Percentiles rank a stretch among this genome's conserved stretches.
Evolutionary conservation across 768 basidiomycete species (phyloP).

Genomic region (Cyclocybe cylindracea): DNA sequence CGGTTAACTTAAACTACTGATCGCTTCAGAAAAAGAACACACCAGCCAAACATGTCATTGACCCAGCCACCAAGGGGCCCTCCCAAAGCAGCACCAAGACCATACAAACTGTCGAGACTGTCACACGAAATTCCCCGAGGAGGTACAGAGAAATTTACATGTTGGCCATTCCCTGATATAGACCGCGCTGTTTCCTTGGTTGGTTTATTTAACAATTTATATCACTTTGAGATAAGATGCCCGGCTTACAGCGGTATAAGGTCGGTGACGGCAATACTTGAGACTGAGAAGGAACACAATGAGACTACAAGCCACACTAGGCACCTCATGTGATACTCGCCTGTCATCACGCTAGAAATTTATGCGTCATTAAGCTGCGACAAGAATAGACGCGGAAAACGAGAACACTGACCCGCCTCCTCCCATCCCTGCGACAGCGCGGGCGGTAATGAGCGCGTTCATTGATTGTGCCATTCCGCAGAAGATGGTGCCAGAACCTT

Average conservation of each 20-base stretch:
- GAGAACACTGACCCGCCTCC: constrained; percentile 74
- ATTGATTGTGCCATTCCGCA: constrained; percentile 90
- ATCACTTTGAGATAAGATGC: neutral
- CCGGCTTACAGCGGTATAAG: constrained; percentile 77
- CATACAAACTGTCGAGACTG: constrained; percentile 63
- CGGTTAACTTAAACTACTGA: constrained; percentile 3
- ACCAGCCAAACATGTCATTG: constrained; percentile 87
- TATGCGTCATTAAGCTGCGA: constrained; percentile 23
- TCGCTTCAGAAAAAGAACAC: constrained; percentile 26
- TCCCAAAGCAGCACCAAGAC: constrained; percentile 79
- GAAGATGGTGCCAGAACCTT: constrained; percentile 79
- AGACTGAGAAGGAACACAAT: constrained; percentile 48
- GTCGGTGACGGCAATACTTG: constrained; percentile 84
- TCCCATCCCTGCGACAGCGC: constrained; percentile 89
- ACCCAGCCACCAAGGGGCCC: constrained; percentile 85
- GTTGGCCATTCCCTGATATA: constrained; percentile 92
- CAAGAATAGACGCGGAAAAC: constrained; percentile 18
- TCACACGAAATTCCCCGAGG: neutral
- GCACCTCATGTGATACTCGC: constrained; percentile 37
- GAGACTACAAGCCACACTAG: constrained; percentile 17
- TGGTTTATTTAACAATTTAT: too few relatives aligned
- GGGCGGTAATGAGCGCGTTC: constrained; percentile 76
- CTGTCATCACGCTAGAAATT: constrained; percentile 76
- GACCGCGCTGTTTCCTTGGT: constrained; percentile 75
- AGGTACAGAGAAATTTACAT: constrained; percentile 50